Conservation (phyloP, 352 stramenopile species). For the Globisporangium recalcitrans region DNA sequence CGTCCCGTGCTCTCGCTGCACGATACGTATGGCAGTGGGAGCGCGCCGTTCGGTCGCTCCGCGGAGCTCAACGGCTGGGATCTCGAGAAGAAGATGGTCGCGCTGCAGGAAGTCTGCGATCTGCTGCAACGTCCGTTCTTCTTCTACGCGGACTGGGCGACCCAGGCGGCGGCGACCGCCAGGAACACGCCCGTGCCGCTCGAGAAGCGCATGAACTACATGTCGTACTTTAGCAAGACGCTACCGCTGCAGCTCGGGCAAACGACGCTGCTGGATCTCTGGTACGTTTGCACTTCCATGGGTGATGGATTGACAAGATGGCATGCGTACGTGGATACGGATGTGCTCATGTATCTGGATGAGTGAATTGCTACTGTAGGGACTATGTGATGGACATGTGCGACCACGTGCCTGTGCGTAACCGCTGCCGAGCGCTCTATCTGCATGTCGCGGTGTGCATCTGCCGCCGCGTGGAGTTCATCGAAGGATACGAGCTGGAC, state of each 20-base stretch:
- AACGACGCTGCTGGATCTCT: conserved; percentile 67
- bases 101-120: conserved; percentile 51
- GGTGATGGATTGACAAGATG: neutral
- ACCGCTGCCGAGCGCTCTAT: conserved; percentile 65
- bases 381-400: conserved; percentile 82
- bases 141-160: conserved; percentile 68
- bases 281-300: conserved; percentile 26
- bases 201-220: conserved; percentile 46
- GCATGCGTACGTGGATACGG: neutral
- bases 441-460: conserved; percentile 68
- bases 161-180: conserved; percentile 18
- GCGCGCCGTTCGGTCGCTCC: conserved; percentile 19
- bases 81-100: conserved; percentile 73
- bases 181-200: conserved; percentile 23
- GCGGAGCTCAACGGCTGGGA: conserved; percentile 70
- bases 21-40: conserved; percentile 20
- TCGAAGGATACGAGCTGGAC: conserved; percentile 57
- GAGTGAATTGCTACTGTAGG: conserved; percentile 20
- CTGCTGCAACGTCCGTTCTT: conserved; percentile 68
- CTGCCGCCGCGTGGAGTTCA: conserved; percentile 74
- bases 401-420: conserved; percentile 67
- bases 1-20: conserved; percentile 31
- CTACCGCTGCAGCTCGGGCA: conserved; percentile 62
- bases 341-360: neutral
- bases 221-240: conserved; percentile 72